Evolutionary conservation across 805 yeast species (phyloP).

Genomic region (Saccharomycopsis amapae): DNA sequence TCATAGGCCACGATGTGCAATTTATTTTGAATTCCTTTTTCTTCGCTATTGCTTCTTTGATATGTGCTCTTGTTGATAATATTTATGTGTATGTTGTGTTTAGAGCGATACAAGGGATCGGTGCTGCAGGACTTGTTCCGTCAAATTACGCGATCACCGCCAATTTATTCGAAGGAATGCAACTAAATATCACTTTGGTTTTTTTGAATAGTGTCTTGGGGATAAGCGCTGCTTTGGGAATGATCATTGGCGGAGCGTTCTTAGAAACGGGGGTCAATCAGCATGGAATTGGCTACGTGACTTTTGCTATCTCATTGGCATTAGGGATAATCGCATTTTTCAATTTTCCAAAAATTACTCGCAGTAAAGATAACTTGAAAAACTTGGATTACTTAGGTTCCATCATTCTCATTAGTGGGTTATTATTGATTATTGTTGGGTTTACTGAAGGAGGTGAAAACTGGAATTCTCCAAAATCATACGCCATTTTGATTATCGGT

Average conservation of each 20-base stretch:
- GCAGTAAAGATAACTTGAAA: conserved; percentile 21
- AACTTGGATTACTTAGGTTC: conserved; percentile 34
- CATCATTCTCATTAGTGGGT: conserved; percentile 33
- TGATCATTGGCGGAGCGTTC: conserved; percentile 40
- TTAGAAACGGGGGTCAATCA: conserved; percentile 27
- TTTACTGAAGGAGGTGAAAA: conserved; percentile 12
- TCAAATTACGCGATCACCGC: conserved; percentile 30
- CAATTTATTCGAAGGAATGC: conserved; percentile 26
- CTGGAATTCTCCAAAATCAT: conserved; percentile 16
- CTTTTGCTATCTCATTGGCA: conserved; percentile 36
- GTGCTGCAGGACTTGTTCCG: conserved; percentile 38
- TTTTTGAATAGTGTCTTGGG: conserved; percentile 30
- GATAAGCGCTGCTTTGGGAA: conserved; percentile 30
- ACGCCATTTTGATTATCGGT: conserved; percentile 50
- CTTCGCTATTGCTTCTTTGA: conserved; percentile 35
- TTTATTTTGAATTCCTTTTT: conserved; percentile 34
- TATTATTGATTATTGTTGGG: conserved; percentile 27
- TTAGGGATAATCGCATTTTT: conserved; percentile 26
- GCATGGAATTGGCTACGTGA: conserved; percentile 33
- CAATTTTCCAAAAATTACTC: conserved; percentile 27
- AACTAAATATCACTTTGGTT: conserved; percentile 30
- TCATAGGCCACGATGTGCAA: conserved; percentile 27
- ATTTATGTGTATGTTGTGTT: conserved; percentile 33
- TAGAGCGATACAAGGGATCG: conserved; percentile 42
- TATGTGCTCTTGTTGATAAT: conserved; percentile 32